Conservation (phyloP, 345 rosid species). For the Litchi chinensis region DNA sequence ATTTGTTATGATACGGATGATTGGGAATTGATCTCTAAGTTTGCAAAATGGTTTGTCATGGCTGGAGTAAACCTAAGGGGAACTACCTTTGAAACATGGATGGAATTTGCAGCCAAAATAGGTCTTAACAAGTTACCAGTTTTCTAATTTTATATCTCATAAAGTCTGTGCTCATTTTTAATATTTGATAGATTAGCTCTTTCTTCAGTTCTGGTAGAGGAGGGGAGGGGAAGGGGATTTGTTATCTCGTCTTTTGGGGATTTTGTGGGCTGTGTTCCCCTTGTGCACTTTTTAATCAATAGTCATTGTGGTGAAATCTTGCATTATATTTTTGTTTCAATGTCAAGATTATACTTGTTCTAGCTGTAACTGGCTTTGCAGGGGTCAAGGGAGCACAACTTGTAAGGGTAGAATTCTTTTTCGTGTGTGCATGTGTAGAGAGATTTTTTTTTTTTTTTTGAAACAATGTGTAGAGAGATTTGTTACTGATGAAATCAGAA, state of each 20-base stretch:
- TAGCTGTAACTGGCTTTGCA: too few species aligned
- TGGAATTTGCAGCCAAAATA: conserved; percentile 76
- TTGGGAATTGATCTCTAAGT: conserved; percentile 69
- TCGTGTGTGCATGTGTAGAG: neutral
- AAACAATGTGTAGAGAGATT: neutral
- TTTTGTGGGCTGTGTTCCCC: neutral
- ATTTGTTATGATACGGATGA: conserved; percentile 63
- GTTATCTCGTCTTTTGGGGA: too few species aligned
- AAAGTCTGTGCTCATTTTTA: too few species aligned
- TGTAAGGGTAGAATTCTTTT: too few species aligned
- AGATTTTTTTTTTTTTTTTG: too few species aligned
- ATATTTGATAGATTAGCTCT: conserved; percentile 11
- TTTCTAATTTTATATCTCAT: conserved; percentile 14
- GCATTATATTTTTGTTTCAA: neutral
- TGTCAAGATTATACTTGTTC: too few species aligned
- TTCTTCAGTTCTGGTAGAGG: neutral
- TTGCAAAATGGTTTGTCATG: conserved; percentile 57
- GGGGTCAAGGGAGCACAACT: too few species aligned
- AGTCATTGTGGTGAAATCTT: neutral
- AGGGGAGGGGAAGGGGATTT: neutral
- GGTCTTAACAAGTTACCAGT: conserved; percentile 37
- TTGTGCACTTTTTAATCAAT: neutral
- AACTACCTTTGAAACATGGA: conserved; percentile 74
- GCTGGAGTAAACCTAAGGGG: conserved; percentile 71
- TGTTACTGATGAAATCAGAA: neutral